Evolutionary conservation across 106 monocot genomes (phyloP), one percentile per base, ranked within the genome.

Genomic region (Alisma plantagoaquatica): DNA sequence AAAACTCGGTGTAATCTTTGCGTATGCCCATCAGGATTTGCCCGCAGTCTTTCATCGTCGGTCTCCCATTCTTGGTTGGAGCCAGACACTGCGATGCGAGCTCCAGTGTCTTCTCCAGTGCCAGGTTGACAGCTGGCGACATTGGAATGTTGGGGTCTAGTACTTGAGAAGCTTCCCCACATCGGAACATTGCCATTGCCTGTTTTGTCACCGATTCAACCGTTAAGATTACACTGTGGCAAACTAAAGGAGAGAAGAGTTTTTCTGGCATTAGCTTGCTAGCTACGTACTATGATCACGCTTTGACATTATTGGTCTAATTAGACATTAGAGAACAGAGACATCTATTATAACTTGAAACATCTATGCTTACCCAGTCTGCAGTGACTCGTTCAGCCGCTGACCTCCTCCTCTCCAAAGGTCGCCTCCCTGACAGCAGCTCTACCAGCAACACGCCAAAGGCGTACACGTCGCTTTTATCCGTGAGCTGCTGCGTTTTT

Each of bases 401-500:
- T 23, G 21, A 17, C 51, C 59, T 62, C 58, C 26, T 83, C 83
- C 20, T 77, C 77, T 1, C n/a, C n/a, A n/a, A n/a, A n/a, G 87
- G 87, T 42, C 87, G 77, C 11, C 87, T 59, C 19, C 46, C 87
- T 29, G 87, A 87, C 18, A 87, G 45, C 27, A 87, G 77, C 70
- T 87, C 87, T 23, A 87, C 10, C 6, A 87, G 68, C 60, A 87
- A 56, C 53, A 87, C 73, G 17, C 87, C 87, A 57, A 75, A 87
- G 43, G 87, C 77, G 46, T 61, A 81, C 16, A 81, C 87, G 46
- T 87, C 87, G 30, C 87, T 87, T 69, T 81, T 87, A 1, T 77
- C 71, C 27, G 87, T 87, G 20, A 87, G 65, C 23, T 77, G 57
- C 41, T 66, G 72, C 15, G 87, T 87, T 45, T 52, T 70, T 27